phyloP scores from a whole-genome alignment of 2,329 filamentous ascomycete species.

The Hypomyces perniciosus region DNA sequence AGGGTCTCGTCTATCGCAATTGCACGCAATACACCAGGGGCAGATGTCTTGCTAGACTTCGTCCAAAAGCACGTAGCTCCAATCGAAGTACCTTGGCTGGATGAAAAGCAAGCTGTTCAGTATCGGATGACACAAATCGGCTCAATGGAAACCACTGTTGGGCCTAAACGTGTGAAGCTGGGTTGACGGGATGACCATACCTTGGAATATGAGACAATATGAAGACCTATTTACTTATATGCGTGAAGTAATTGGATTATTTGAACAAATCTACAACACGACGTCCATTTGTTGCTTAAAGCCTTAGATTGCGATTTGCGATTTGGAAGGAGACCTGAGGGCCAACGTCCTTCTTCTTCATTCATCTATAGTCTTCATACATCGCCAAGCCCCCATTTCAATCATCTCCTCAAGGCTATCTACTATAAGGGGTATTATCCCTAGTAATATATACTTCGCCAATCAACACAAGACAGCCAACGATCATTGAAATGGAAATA shows the following conservation, averaged over 20 bases:
- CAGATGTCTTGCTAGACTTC: conserved; percentile 51
- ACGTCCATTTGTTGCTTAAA: no score
- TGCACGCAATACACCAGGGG: conserved; percentile 48
- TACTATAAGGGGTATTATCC: conserved; percentile 1
- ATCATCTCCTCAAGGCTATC: no score
- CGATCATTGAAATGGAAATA: conserved; percentile 61
- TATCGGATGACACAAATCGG: conserved; percentile 31
- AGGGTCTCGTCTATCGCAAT: conserved; percentile 61
- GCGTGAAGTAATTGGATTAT: no score
- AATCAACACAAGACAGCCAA: conserved; percentile 55
- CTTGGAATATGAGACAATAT: not conserved
- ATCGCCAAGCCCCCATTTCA: no score
- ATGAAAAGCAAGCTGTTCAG: conserved; percentile 15
- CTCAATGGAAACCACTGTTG: conserved; percentile 30
- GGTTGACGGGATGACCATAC: not conserved
- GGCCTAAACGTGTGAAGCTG: conserved; percentile 23
- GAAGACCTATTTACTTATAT: no score
- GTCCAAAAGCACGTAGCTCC: conserved; percentile 45
- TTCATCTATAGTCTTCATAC: no score
- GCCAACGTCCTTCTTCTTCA: no score
- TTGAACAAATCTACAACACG: no score
- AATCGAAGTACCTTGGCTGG: conserved; percentile 50
- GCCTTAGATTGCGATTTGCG: no score
- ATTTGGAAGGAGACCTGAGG: no score
- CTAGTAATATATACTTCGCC: conserved; percentile 55